Conservation (phyloP, 805 yeast species). For the Allodekkera sacchari region DNA sequence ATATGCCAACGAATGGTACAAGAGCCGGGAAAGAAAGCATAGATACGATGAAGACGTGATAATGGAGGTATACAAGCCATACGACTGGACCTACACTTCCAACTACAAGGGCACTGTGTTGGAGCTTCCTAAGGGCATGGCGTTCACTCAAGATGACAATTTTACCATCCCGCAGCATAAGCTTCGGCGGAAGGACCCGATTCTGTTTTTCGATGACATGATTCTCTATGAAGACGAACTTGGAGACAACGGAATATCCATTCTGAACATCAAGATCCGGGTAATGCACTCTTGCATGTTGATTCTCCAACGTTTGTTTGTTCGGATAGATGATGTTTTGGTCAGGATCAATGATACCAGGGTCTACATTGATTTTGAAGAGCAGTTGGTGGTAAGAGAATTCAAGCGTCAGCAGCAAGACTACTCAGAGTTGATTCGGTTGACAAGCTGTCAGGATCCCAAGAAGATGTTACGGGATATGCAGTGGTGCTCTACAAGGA, state of each 20-base stretch:
- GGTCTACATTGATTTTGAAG: conserved; percentile 67
- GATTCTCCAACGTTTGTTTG: conserved; percentile 65
- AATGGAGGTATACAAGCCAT: conserved; percentile 66
- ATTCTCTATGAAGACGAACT: conserved; percentile 88
- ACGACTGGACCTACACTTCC: conserved; percentile 95
- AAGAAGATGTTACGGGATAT: conserved; percentile 68
- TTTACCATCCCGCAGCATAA: conserved; percentile 58
- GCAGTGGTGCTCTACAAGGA: conserved; percentile 65
- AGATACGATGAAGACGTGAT: conserved; percentile 26
- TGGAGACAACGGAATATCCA: conserved; percentile 90
- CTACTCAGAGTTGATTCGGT: conserved; percentile 33
- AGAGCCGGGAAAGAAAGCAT: conserved; percentile 23
- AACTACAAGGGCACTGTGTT: conserved; percentile 54
- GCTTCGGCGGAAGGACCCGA: conserved; percentile 68
- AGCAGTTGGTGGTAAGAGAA: conserved; percentile 62
- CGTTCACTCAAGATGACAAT: conserved; percentile 19
- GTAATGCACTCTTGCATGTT: conserved; percentile 82
- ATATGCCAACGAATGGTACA: conserved; percentile 79
- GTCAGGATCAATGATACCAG: conserved; percentile 82
- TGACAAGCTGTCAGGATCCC: conserved; percentile 38
- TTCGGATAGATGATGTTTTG: conserved; percentile 85
- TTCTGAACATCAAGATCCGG: conserved; percentile 69
- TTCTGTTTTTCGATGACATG: conserved; percentile 82
- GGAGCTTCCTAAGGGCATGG: conserved; percentile 10
- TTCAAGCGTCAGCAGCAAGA: conserved; percentile 59